Base-by-base conservation (phyloP, 2,329 filamentous ascomycete genomes). In the Apiospora pterosperma region DNA sequence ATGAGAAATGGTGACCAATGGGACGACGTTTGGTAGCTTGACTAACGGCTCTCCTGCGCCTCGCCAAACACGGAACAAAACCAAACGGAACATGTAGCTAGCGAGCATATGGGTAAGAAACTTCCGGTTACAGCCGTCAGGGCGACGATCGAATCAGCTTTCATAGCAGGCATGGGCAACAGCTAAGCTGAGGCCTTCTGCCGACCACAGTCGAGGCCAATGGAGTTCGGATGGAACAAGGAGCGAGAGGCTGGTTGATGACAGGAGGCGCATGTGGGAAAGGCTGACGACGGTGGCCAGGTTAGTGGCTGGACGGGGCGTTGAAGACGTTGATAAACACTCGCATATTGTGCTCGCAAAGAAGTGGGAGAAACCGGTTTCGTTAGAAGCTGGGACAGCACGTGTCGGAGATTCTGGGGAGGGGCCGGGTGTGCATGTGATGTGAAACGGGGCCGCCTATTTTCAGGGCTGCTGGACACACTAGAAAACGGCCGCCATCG, bases 51-150 rank as follows among this genome's bases (percentile, higher is more conserved):
- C 7, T 16, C 14, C 23, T 19, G 4, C n/a, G n/a, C n/a, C n/a
- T n/a, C n/a, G n/a, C 48, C 48, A 55, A 55, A 34, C 48, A 55
- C 34, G 10, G 16, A 34, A n/a, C 25, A 25, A 55, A 55, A 34
- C 48, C 48, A 55, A 55, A 55, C 48, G 48, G 48, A 55, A 55
- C 48, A 55, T 55, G n/a, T n/a, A n/a, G n/a, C n/a, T n/a, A n/a
- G n/a, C n/a, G 48, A 55, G 34, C 48, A 55, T 55, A 7, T 55
- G 48, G 28, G 16, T 28, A 55, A 21, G 16, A 55, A 55, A 55
- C 48, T 34, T 55, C 48, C 48, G 48, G 48, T 55, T 55, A 55
- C 48, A 55, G 48, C 28, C 48, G 48, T 4, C 48, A 12, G 5
- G 31, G 48, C 16, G 14, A 55, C 48, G 48, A 8, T 10, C 48